Evolutionary conservation across 179 eudicot genomes (phyloP).

Genomic region (Gypsophila paniculata): DNA sequence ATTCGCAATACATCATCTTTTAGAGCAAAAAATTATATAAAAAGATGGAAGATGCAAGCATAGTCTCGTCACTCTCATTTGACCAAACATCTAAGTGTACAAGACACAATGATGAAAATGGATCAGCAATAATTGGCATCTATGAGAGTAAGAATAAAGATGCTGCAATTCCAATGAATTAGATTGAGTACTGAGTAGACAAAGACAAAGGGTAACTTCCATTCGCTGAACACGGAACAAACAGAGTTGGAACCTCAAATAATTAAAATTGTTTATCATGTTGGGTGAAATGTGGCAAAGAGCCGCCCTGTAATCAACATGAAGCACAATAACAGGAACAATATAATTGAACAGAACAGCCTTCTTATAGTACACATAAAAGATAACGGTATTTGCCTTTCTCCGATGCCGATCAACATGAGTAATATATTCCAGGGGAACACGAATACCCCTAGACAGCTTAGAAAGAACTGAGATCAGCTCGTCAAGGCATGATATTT

Average conservation of each 20-base stretch:
- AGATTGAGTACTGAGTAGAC: background rate
- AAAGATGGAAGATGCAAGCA: background rate
- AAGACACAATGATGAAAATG: background rate
- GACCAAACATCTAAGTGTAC: conserved; percentile 1
- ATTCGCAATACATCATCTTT: background rate
- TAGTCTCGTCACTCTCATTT: background rate
- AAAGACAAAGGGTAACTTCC: background rate
- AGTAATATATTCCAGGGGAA: conserved; percentile 83
- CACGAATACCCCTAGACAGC: conserved; percentile 75
- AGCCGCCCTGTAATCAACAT: conserved; percentile 3
- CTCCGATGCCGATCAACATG: conserved; percentile 73
- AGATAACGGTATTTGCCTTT: conserved; percentile 47
- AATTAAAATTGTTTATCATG: background rate
- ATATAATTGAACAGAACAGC: background rate
- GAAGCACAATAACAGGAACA: background rate
- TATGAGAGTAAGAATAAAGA: no score
- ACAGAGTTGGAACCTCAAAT: background rate
- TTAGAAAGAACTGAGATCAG: conserved; percentile 60
- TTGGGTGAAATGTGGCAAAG: conserved; percentile 1
- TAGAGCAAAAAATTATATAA: background rate
- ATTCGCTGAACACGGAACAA: background rate
- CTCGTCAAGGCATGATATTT: conserved; percentile 62
- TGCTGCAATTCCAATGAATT: no score
- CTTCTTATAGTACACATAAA: no score
- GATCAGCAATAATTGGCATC: no score